A percentile compares a stretch with the other conserved stretches of the same genome.
phyloP scores from a whole-genome alignment of 139 green algal genomes.

The Haematococcus sp. region DNA sequence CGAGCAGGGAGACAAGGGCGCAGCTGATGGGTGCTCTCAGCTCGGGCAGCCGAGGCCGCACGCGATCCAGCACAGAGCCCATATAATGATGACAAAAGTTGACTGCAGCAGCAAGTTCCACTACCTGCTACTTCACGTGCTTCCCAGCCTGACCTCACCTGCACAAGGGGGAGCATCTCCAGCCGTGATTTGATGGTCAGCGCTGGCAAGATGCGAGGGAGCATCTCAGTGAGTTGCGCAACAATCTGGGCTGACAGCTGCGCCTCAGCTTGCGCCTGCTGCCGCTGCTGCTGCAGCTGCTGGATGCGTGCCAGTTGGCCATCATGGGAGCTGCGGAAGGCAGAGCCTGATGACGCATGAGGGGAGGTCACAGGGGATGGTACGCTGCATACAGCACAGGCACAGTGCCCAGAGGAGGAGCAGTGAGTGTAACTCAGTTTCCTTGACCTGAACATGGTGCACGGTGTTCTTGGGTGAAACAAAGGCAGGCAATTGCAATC shows the following conservation, averaged over 20 bases:
- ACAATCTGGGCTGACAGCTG: slow-evolving; percentile 14
- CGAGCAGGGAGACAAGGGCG: background rate
- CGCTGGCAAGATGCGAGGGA: slow-evolving; percentile 28
- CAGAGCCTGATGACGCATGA: background rate
- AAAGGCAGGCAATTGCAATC: too few relatives aligned
- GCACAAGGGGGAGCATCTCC: slow-evolving; percentile 33
- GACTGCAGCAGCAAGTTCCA: too few relatives aligned
- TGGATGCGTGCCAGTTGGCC: background rate
- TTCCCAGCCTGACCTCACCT: slow-evolving; percentile 13
- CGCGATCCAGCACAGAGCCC: too few relatives aligned
- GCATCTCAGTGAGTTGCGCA: slow-evolving; percentile 16
- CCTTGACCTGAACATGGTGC: background rate
- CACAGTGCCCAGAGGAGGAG: background rate
- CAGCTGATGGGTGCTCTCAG: too few relatives aligned
- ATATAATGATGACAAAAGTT: too few relatives aligned
- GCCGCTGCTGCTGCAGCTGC: slow-evolving; percentile 13
- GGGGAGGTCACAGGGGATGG: background rate
- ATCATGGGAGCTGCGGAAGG: background rate
- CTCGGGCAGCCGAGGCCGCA: too few relatives aligned
- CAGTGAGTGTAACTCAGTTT: background rate
- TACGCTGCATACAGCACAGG: background rate
- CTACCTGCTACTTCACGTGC: background rate
- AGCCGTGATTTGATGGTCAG: slow-evolving; percentile 33
- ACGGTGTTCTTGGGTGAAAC: background rate
- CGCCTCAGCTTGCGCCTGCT: slow-evolving; percentile 14